These are phyloP conservation scores for Yamadazyma nakazawae DNA, from an alignment of 805 yeast genomes.

Conservation along the genomic window DNA sequence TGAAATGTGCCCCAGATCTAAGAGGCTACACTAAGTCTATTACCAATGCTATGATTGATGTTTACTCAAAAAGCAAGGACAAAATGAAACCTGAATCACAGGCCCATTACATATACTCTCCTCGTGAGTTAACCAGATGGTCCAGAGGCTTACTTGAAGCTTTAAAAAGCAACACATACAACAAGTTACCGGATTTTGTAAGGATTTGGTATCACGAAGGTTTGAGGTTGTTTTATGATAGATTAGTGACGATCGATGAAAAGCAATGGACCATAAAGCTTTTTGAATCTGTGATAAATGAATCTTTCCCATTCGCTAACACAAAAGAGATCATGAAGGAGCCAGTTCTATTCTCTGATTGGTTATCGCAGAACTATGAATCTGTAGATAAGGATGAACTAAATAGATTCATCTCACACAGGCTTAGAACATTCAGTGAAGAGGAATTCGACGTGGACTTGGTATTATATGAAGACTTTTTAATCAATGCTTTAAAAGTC, in stretches of 20 bases:
- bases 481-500: conserved; percentile 73
- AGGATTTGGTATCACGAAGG: conserved; percentile 83
- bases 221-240: conserved; percentile 70
- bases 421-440: conserved; percentile 70
- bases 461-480: conserved; percentile 62
- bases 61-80: conserved; percentile 47
- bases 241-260: conserved; percentile 51
- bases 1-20: conserved; percentile 59
- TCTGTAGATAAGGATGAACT: conserved; percentile 52
- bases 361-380: conserved; percentile 66
- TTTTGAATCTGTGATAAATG: conserved; percentile 24
- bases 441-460: conserved; percentile 66
- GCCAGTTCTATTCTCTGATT: conserved; percentile 68
- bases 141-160: conserved; percentile 66
- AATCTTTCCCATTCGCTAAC: conserved; percentile 48
- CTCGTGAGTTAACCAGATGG: conserved; percentile 91
- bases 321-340: conserved; percentile 28
- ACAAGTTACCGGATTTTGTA: conserved; percentile 44
- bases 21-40: conserved; percentile 51
- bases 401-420: conserved; percentile 52
- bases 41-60: conserved; percentile 62
- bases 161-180: conserved; percentile 31
- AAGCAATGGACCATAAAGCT: conserved; percentile 47
- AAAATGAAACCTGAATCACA: conserved; percentile 37
- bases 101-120: conserved; percentile 74